Conservation (phyloP, 352 stramenopile species). For the Albugo laibachii region DNA sequence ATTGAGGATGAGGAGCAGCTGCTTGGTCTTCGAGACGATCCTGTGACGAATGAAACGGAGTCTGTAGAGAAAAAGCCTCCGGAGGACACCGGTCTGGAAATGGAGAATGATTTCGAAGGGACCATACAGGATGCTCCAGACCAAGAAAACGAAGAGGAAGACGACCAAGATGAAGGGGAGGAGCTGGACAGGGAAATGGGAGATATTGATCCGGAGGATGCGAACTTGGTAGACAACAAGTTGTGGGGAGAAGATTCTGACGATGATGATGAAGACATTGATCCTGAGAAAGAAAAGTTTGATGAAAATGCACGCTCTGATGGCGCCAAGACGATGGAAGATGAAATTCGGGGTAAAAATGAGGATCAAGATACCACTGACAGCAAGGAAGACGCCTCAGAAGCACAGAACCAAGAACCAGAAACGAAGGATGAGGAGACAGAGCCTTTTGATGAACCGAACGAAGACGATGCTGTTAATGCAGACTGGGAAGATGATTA, state of each 20-base stretch:
- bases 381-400: conserved; percentile 15
- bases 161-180: conserved; percentile 79
- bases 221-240: conserved; percentile 99
- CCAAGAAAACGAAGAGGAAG: conserved; percentile 40
- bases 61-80: conserved; percentile 75
- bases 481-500: conserved; percentile 82
- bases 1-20: conserved; percentile 99
- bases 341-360: conserved; percentile 80
- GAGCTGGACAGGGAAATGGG: conserved; percentile 99
- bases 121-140: conserved; percentile 95
- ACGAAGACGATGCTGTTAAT: conserved; percentile 60
- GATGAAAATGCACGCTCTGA: conserved; percentile 74
- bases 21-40: conserved; percentile 91
- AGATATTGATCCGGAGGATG: conserved; percentile 88
- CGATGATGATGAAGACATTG: conserved; percentile 84
- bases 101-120: conserved; percentile 99
- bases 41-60: conserved; percentile 68
- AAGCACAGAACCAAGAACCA: conserved; percentile 20
- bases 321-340: conserved; percentile 47
- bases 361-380: conserved; percentile 15
- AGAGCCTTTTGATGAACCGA: conserved; percentile 13
- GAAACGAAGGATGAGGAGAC: conserved; percentile 11
- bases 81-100: conserved; percentile 96
- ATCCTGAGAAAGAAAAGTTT: conserved; percentile 93
- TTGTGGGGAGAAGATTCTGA: conserved; percentile 92